phyloP scores from a whole-genome alignment of 164 flowering plant genomes.

The Houttuynia cordata region DNA sequence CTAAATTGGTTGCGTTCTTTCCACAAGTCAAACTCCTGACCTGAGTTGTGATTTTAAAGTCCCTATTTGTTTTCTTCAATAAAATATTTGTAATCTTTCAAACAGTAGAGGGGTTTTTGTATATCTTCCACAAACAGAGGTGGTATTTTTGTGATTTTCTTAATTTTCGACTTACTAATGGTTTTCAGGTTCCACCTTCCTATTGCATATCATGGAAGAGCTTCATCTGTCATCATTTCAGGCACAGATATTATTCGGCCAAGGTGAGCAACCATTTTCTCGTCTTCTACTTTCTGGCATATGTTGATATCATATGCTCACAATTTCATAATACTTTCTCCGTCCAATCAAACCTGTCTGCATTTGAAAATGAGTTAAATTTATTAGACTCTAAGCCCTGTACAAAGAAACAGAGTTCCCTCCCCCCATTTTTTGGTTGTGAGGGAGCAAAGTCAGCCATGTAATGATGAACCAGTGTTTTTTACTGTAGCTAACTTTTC shows the following conservation, averaged over 20 bases:
- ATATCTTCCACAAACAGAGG: not conserved
- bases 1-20: too few species aligned
- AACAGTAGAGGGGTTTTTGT: not conserved
- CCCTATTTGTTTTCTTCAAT: too few species aligned
- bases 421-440: too few species aligned
- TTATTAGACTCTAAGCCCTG: too few species aligned
- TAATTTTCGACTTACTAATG: not conserved
- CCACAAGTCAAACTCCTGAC: too few species aligned
- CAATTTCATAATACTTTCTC: not conserved
- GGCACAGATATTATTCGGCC: slow-evolving; percentile 86
- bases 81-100: not conserved
- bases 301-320: not conserved
- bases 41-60: too few species aligned
- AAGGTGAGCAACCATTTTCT: slow-evolving; percentile 28
- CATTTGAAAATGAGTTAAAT: too few species aligned
- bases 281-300: not conserved
- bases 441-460: too few species aligned
- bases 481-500: too few species aligned
- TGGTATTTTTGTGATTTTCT: not conserved
- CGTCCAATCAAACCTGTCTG: too few species aligned
- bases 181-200: slow-evolving; percentile 82
- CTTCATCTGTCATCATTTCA: slow-evolving; percentile 87
- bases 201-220: slow-evolving; percentile 96
- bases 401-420: too few species aligned
- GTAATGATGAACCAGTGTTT: too few species aligned